These are phyloP conservation scores for Drechslerella dactyloides DNA, from an alignment of 2,329 filamentous ascomycete species.

Conservation along the genomic window DNA sequence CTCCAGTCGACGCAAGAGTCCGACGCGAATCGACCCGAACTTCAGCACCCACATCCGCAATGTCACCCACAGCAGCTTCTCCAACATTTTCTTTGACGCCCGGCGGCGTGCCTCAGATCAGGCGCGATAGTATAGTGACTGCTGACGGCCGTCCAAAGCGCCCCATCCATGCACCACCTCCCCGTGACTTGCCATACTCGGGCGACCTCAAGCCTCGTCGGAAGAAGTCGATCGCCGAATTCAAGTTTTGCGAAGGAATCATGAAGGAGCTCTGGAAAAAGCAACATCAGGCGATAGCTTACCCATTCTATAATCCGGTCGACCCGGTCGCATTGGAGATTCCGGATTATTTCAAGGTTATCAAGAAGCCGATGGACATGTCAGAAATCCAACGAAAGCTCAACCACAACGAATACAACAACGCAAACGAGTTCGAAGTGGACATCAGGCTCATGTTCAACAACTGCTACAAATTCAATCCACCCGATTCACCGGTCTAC, in stretches of 20 bases:
- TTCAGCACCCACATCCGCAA: constrained; percentile 55
- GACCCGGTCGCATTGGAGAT: constrained; percentile 94
- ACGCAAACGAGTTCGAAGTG: constrained; percentile 81
- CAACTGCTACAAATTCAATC: constrained; percentile 94
- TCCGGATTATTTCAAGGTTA: constrained; percentile 87
- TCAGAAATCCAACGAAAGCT: constrained; percentile 81
- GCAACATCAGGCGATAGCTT: constrained; percentile 72
- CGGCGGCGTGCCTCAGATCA: constrained; percentile 79
- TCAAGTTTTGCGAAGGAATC: constrained; percentile 86
- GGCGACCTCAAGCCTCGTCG: constrained; percentile 83
- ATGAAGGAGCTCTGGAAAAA: constrained; percentile 77
- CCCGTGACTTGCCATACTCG: constrained; percentile 87
- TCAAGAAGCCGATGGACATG: constrained; percentile 94
- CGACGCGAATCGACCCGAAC: constrained; percentile 62
- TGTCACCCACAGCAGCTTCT: constrained; percentile 61
- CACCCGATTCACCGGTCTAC: constrained; percentile 75
- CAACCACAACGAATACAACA: constrained; percentile 77
- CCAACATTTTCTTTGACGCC: constrained; percentile 77
- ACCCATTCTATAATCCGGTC: constrained; percentile 80
- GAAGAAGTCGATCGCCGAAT: constrained; percentile 85
- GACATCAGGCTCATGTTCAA: constrained; percentile 82
- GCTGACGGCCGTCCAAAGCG: constrained; percentile 86
- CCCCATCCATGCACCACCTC: constrained; percentile 88
- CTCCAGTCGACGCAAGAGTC: constrained; percentile 56
- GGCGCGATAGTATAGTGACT: constrained; percentile 73